These are phyloP conservation scores for Pythium monospermum DNA, from an alignment of 352 stramenopile genomes.

Conservation along the genomic window DNA sequence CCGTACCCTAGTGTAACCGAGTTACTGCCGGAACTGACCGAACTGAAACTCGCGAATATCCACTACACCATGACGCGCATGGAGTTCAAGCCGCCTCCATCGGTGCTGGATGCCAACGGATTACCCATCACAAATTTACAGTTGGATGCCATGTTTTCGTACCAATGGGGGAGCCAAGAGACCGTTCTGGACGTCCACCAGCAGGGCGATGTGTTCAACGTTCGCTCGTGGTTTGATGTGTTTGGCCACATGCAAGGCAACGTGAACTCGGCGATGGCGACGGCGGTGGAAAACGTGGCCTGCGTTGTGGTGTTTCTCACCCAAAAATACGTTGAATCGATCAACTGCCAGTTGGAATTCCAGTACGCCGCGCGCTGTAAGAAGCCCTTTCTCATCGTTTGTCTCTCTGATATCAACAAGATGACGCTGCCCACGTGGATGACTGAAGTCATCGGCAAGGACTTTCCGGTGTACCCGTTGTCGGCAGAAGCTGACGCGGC, in stretches of 20 bases:
- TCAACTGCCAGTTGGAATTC: constrained; percentile 62
- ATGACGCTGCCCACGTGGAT: constrained; percentile 38
- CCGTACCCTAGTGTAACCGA: constrained; percentile 1
- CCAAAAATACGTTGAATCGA: constrained; percentile 32
- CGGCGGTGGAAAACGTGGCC: constrained; percentile 46
- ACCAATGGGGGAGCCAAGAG: constrained; percentile 42
- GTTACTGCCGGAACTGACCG: constrained; percentile 23
- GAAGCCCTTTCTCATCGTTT: constrained; percentile 44
- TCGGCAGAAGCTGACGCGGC: not conserved
- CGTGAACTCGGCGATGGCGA: constrained; percentile 56
- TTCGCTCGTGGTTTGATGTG: constrained; percentile 52
- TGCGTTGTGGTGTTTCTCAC: constrained; percentile 57
- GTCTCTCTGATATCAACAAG: constrained; percentile 29
- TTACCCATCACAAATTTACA: constrained; percentile 30
- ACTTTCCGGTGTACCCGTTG: constrained; percentile 35
- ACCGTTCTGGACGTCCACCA: constrained; percentile 38
- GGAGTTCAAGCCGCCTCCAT: constrained; percentile 21
- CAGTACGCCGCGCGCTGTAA: constrained; percentile 33
- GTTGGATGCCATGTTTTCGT: constrained; percentile 56
- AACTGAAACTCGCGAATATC: constrained; percentile 19
- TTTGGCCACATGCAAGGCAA: constrained; percentile 66
- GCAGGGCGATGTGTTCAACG: constrained; percentile 30
- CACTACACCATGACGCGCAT: constrained; percentile 40
- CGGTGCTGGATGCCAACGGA: constrained; percentile 34
- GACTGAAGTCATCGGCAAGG: constrained; percentile 21